These are phyloP conservation scores for Panicum virgatum DNA, from an alignment of 202 grass and related monocot genomes.

Conservation along the genomic window DNA sequence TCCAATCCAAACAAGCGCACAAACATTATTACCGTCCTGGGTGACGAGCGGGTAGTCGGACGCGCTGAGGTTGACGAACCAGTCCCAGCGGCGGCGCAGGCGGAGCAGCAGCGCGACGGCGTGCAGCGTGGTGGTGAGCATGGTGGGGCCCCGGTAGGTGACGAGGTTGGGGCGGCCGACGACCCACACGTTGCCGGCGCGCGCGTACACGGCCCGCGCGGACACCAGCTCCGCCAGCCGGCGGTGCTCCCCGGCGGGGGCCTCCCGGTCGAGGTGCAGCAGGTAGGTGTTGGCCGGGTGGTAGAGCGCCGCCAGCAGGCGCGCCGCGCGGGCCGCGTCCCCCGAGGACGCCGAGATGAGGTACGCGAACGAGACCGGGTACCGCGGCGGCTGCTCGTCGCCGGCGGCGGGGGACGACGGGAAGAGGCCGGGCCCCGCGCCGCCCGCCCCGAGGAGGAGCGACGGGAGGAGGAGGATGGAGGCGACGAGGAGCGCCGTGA, in stretches of 20 bases:
- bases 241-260: constrained; percentile 61
- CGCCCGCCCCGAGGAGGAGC: constrained; percentile 46
- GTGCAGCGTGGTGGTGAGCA: constrained; percentile 97
- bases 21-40: constrained; percentile 72
- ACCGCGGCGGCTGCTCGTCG: background rate
- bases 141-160: constrained; percentile 92
- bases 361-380: constrained; percentile 87
- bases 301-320: constrained; percentile 81
- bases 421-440: background rate
- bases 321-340: constrained; percentile 55
- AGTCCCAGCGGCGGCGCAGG: constrained; percentile 73
- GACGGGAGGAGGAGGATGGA: constrained; percentile 77
- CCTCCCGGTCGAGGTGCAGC: constrained; percentile 82
- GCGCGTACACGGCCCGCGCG: constrained; percentile 46
- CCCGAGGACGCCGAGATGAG: constrained; percentile 85
- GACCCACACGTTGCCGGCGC: constrained; percentile 83
- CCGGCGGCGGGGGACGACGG: background rate
- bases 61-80: constrained; percentile 99
- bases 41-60: constrained; percentile 94
- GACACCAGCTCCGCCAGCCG: constrained; percentile 62
- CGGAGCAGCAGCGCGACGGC: constrained; percentile 79
- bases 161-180: constrained; percentile 71
- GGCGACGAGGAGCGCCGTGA: constrained; percentile 61
- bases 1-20: background rate
- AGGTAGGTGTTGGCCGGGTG: constrained; percentile 92